These are phyloP conservation scores for Panaeolus papilionaceus DNA, from an alignment of 768 basidiomycete species.

Conservation along the genomic window DNA sequence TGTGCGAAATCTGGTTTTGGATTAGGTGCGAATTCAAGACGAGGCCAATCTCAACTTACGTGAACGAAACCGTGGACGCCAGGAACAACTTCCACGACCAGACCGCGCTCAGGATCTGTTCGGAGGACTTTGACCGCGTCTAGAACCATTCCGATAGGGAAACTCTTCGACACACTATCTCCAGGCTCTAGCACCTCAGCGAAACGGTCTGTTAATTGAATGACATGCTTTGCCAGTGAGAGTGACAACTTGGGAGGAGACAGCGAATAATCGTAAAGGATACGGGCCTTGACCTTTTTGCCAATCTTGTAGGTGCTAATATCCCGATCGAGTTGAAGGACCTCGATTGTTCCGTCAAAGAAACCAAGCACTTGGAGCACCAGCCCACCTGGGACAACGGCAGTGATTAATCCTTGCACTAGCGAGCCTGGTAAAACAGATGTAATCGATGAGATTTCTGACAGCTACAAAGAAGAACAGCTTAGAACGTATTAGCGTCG, in stretches of 20 bases:
- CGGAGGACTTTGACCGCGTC: slow-evolving; percentile 75
- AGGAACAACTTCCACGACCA: slow-evolving; percentile 70
- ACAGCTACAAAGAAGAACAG: slow-evolving; percentile 49
- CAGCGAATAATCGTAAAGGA: slow-evolving; percentile 80
- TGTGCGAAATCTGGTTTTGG: slow-evolving; percentile 82
- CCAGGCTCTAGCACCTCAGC: slow-evolving; percentile 28
- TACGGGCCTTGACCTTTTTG: slow-evolving; percentile 81
- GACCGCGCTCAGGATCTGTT: slow-evolving; percentile 83
- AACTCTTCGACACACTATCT: slow-evolving; percentile 54
- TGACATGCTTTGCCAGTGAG: slow-evolving; percentile 73
- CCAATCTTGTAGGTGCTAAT: slow-evolving; percentile 62
- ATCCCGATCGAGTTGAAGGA: slow-evolving; percentile 69
- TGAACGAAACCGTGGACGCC: slow-evolving; percentile 85
- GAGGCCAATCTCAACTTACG: slow-evolving; percentile 51
- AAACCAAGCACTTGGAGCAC: slow-evolving; percentile 91
- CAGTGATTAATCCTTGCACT: slow-evolving; percentile 84
- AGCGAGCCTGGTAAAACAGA: slow-evolving; percentile 89
- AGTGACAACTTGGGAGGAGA: slow-evolving; percentile 88
- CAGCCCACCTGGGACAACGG: slow-evolving; percentile 73
- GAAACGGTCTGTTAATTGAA: slow-evolving; percentile 55
- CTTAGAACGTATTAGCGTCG: neutral
- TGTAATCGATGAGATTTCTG: slow-evolving; percentile 78
- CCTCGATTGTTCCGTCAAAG: slow-evolving; percentile 90
- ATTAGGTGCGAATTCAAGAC: slow-evolving; percentile 17
- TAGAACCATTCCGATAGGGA: slow-evolving; percentile 77